Evolutionary conservation across 805 yeast species (phyloP).

Genomic region (Candida verbasci): DNA sequence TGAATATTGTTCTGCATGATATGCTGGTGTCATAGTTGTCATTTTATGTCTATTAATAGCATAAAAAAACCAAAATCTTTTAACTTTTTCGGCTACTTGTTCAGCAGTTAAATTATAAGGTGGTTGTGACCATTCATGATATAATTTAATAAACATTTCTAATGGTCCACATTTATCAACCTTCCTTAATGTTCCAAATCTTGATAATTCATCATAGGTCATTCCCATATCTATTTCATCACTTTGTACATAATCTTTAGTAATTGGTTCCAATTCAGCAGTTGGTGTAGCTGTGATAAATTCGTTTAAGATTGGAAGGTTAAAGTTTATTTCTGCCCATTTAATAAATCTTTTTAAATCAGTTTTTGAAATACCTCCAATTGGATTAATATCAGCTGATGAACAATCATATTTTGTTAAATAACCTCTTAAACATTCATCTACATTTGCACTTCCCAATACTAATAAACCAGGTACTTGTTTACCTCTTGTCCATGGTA

Average conservation of each 20-base stretch:
- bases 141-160: conserved; percentile 84
- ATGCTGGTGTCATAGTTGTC: conserved; percentile 95
- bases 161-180: conserved; percentile 95
- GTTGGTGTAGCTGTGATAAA: conserved; percentile 94
- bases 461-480: conserved; percentile 77
- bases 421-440: conserved; percentile 93
- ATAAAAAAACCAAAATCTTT: conserved; percentile 86
- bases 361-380: conserved; percentile 96
- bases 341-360: conserved; percentile 83
- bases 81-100: conserved; percentile 87
- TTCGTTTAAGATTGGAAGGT: conserved; percentile 70
- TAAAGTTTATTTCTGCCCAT: conserved; percentile 67
- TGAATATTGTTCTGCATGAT: conserved; percentile 96
- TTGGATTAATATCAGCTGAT: conserved; percentile 95
- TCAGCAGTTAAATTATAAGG: conserved; percentile 64
- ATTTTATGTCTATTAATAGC: conserved; percentile 95
- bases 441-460: conserved; percentile 94
- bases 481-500: conserved; percentile 89
- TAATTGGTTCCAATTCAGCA: conserved; percentile 96
- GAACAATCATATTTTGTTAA: conserved; percentile 96
- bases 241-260: conserved; percentile 86
- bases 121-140: conserved; percentile 88
- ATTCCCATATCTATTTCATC: conserved; percentile 99
- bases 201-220: conserved; percentile 89
- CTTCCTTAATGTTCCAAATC: conserved; percentile 87